A percentile compares a stretch with the other conserved stretches of the same genome.
phyloP scores from a whole-genome alignment of 371 early-diverging fungal species.

The Rhizopus delemar region DNA sequence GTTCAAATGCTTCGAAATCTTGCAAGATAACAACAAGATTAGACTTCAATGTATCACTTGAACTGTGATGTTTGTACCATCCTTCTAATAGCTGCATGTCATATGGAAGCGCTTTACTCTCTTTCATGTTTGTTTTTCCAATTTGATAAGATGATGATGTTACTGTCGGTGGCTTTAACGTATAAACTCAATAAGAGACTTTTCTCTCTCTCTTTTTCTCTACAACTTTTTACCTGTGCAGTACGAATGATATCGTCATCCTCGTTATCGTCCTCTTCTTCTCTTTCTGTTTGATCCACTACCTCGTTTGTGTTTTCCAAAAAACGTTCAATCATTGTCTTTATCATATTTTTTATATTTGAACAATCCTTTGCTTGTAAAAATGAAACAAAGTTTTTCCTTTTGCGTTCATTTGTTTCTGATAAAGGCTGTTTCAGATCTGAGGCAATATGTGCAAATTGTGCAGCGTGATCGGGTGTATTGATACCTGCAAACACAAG shows the following conservation, averaged over 20 bases:
- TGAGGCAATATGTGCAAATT: slow-evolving; percentile 51
- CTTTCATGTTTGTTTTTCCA: slow-evolving; percentile 12
- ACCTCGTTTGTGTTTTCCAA: slow-evolving; percentile 20
- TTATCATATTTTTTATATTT: slow-evolving; percentile 57
- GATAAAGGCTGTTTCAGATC: slow-evolving; percentile 39
- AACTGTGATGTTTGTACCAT: slow-evolving; percentile 58
- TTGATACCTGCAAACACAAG: slow-evolving; percentile 69
- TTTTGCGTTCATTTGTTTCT: slow-evolving; percentile 21
- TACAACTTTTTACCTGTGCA: neutral
- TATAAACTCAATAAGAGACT: too few species aligned
- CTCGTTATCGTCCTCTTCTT: slow-evolving; percentile 33
- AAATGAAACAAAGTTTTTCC: slow-evolving; percentile 56
- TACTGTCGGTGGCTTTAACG: too few species aligned
- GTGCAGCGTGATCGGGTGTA: slow-evolving; percentile 47
- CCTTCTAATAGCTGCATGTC: slow-evolving; percentile 66
- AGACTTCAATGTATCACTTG: slow-evolving; percentile 16
- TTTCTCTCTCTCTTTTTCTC: too few species aligned
- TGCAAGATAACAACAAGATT: slow-evolving; percentile 77
- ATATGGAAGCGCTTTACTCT: slow-evolving; percentile 39
- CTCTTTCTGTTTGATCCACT: slow-evolving; percentile 27
- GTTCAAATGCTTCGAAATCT: slow-evolving; percentile 86
- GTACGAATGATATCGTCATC: slow-evolving; percentile 21
- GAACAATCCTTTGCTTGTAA: slow-evolving; percentile 69
- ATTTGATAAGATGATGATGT: slow-evolving; percentile 7
- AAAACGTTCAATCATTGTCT: slow-evolving; percentile 65